Evolutionary conservation across 2,329 filamentous ascomycete species (phyloP), one percentile per base, ranked within the genome.

Genomic region (Dendrostoma leiphaemia): DNA sequence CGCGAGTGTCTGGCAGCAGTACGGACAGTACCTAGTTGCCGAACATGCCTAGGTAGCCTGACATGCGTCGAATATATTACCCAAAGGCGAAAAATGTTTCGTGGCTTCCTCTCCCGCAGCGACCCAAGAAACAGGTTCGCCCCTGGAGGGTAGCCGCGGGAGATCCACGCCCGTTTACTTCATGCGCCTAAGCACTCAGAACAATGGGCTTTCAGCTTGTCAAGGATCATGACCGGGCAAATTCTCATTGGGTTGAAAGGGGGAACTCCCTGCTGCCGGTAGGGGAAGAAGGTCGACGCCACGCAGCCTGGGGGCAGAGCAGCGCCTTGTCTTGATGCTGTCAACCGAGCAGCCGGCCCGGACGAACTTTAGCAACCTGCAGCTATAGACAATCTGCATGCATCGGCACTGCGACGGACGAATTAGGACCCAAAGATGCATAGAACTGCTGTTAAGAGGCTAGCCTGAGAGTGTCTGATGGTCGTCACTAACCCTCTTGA

Each of bases 151-250:
- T 15, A 45, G 29, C 24, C 31, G 48, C 48, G 48, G 52, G 43
- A 51, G 56, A 55, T 58, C 56, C 48, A 55, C 56, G 38, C 37
- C 49, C 31, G 29, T 21, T 17, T 12, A 26, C 45, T 45, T 48
- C 48, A 49, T 58, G 52, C 51, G 44, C 29, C 26, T 24, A n/a
- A 40, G 38, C 44, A n/a, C n/a, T n/a, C n/a, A n/a, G n/a, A n/a
- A n/a, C 31, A 28, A 40, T 35, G 38, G 35, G 48, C 52, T 52
- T 58, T 58, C 56, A 58, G 56, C 56, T 58, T 35, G 52, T 41
- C 56, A 55, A 49, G 56, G 56, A 58, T 58, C 48, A 45, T 23
- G 41, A 43, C 38, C 31, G 28, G 41, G 48, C 31, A 40, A 45
- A 32, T 48, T 19, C 29, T n/a, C n/a, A n/a, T n/a, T n/a, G n/a